Base-by-base conservation (phyloP, 2,329 filamentous ascomycete species). In the Beauveria brongniartii region DNA sequence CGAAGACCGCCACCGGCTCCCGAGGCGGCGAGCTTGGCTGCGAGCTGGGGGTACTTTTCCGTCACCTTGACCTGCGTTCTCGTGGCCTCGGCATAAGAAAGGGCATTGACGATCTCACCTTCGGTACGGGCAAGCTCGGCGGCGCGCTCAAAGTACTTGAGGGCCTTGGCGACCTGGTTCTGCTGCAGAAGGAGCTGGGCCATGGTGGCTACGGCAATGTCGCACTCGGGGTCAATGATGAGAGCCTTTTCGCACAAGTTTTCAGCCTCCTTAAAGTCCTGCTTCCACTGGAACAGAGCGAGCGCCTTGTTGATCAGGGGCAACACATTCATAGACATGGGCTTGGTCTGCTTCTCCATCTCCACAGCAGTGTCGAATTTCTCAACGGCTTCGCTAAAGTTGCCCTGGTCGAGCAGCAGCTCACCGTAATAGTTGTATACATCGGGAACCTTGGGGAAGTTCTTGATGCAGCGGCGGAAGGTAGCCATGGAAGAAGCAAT, bases 361-460 rank as follows among this genome's bases (percentile, higher is more conserved):
- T 97, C 92, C 66, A 97, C 92, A n/a, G 94, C 94, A 28, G 88
- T 94, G 74, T 99, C 94, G 70, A 99, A 99, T 78, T 97, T 96
- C 78, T 96, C 90, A 65, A 99, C 92, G 28, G 94, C 94, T 74
- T 99, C 93, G 62, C 90, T 82, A 77, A 88, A 97, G 76, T 97
- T 96, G 76, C 91, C 88, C 80, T 97, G 94, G 80, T 99, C 94
- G 59, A 99, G 86, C 62, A 99, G 83, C 61, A 99, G 83, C 79
- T 99, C 94, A 70, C 94, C 94, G 71, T 96, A 97, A 84, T 99
- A 99, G 83, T 99, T 99, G 83, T 97, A 99, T 46, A 97, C 94
- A 72, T 99, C 94, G 6, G 93, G 92, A 12, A 96, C 91, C 72
- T 93, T 90, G 71, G 92, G 90, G 72, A 99, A 99, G 78, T 96